phyloP scores from a whole-genome alignment of 768 basidiomycete species.

The Tulasnella sp. region DNA sequence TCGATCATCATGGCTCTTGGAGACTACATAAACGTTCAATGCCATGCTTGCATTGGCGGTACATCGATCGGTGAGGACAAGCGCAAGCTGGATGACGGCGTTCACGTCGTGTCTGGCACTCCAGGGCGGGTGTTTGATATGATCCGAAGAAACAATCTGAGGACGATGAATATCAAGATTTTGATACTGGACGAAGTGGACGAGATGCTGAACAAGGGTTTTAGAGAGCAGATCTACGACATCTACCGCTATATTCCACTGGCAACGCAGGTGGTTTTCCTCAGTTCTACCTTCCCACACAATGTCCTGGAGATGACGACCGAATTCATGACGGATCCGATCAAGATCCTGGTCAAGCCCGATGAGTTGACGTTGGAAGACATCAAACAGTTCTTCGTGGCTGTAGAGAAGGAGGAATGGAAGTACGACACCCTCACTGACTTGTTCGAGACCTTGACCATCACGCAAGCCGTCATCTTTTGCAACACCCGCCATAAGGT shows the following conservation, averaged over 20 bases:
- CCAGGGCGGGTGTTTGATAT: slow-evolving; percentile 98
- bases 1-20: slow-evolving; percentile 92
- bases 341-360: slow-evolving; percentile 97
- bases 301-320: slow-evolving; percentile 99
- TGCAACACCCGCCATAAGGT: slow-evolving; percentile 83
- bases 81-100: slow-evolving; percentile 91
- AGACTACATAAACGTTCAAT: slow-evolving; percentile 99
- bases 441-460: slow-evolving; percentile 94
- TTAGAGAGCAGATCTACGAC: slow-evolving; percentile 99
- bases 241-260: slow-evolving; percentile 96
- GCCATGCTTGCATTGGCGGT: slow-evolving; percentile 96
- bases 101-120: slow-evolving; percentile 94
- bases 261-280: slow-evolving; percentile 90
- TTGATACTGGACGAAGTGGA: slow-evolving; percentile 91
- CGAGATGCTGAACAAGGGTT: slow-evolving; percentile 91
- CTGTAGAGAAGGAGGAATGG: slow-evolving; percentile 99
- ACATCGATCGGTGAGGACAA: slow-evolving; percentile 97
- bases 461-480: slow-evolving; percentile 98
- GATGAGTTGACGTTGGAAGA: slow-evolving; percentile 96
- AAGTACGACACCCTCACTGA: slow-evolving; percentile 98
- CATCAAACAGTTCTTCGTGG: slow-evolving; percentile 95
- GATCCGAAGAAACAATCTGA: slow-evolving; percentile 87
- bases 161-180: slow-evolving; percentile 98
- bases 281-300: slow-evolving; percentile 91
- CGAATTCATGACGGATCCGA: slow-evolving; percentile 98